Percentiles rank a stretch among this genome's conserved stretches.
These are phyloP conservation scores for Entonaema liquescens DNA, from an alignment of 495 filamentous ascomycete genomes.

Conservation along the genomic window DNA sequence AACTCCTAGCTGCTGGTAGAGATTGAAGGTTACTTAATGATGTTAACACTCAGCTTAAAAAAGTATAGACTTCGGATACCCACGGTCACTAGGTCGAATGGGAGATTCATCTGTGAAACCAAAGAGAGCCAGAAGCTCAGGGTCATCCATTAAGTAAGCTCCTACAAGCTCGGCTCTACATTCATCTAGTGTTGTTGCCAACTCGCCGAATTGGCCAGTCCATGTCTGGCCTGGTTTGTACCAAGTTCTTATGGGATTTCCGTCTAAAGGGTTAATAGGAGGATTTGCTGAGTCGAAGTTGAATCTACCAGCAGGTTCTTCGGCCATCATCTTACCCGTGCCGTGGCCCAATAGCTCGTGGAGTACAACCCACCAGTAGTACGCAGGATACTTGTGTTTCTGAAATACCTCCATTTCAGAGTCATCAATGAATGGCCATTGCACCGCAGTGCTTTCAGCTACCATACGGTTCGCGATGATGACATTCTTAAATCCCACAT, in stretches of 20 bases:
- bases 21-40: constrained; percentile 51
- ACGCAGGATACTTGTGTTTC: constrained; percentile 50
- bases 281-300: constrained; percentile 57
- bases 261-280: constrained; percentile 55
- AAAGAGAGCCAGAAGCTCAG: constrained; percentile 52
- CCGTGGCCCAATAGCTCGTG: constrained; percentile 45
- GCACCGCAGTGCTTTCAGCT: constrained; percentile 48
- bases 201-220: constrained; percentile 55
- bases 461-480: constrained; percentile 57
- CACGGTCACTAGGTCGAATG: constrained; percentile 48
- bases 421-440: constrained; percentile 49
- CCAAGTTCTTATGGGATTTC: constrained; percentile 53
- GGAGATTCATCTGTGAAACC: constrained; percentile 49
- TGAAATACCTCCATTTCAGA: constrained; percentile 50
- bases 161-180: constrained; percentile 57
- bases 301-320: constrained; percentile 47
- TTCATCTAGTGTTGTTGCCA: constrained; percentile 59
- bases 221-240: constrained; percentile 60
- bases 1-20: constrained; percentile 54
- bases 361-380: constrained; percentile 42
- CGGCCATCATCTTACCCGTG: constrained; percentile 48
- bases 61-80: not conserved
- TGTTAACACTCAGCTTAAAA: not conserved
- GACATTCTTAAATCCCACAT: constrained; percentile 59
- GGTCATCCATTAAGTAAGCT: constrained; percentile 55